Evolutionary conservation across 2,329 filamentous ascomycete genomes (phyloP).

Genomic region (Aschersonia sp.): DNA sequence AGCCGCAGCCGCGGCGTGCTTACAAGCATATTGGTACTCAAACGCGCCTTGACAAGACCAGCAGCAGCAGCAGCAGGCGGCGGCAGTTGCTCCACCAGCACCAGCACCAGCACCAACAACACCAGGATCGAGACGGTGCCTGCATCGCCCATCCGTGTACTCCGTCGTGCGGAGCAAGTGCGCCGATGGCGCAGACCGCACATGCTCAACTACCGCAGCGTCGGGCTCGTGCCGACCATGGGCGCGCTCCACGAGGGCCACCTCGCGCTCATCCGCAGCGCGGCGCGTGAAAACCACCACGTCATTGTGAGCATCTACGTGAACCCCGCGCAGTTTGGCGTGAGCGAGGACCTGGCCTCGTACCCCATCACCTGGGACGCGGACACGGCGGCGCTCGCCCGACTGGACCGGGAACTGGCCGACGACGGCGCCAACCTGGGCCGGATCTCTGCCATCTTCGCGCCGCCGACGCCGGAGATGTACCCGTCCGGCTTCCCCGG

Average conservation of each 20-base stretch:
- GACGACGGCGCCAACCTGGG: conserved; percentile 44
- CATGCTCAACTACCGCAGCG: conserved; percentile 49
- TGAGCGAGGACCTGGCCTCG: conserved; percentile 71
- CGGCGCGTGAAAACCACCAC: conserved; percentile 69
- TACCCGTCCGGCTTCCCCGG: conserved; percentile 69
- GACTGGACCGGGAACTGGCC: conserved; percentile 61
- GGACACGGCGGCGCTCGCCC: conserved; percentile 53
- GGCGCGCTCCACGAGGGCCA: conserved; percentile 91
- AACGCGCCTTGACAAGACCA: neutral
- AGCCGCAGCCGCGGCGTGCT: no score
- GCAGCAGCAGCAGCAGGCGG: neutral
- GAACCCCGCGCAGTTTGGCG: conserved; percentile 91
- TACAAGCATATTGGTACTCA: no score
- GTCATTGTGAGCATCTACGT: conserved; percentile 90
- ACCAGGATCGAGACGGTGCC: conserved; percentile 31
- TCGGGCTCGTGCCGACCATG: conserved; percentile 94
- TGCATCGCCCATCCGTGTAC: conserved; percentile 49
- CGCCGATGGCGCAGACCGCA: conserved; percentile 56
- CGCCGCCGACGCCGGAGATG: conserved; percentile 69
- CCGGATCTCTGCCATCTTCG: conserved; percentile 69
- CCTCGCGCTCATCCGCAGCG: conserved; percentile 68
- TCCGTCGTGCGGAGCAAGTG: conserved; percentile 60
- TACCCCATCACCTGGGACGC: conserved; percentile 84
- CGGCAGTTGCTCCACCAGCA: neutral
- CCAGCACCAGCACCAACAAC: neutral